Percentiles rank a stretch among this genome's conserved stretches.
These are phyloP conservation scores for Scheffersomyces spartinae DNA, from an alignment of 805 yeast genomes.

Conservation along the genomic window DNA sequence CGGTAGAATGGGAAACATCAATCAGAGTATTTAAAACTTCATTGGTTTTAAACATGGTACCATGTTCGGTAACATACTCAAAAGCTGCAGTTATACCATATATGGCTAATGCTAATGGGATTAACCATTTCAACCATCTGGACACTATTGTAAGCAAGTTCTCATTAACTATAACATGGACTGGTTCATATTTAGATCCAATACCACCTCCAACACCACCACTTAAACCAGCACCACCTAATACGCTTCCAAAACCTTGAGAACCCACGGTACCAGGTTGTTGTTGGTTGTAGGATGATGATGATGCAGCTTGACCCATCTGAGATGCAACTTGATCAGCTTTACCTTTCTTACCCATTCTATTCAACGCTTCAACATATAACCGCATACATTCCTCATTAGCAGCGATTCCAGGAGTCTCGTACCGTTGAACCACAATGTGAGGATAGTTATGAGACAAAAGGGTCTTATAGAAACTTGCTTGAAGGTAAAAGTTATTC, in stretches of 20 bases:
- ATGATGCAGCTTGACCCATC: constrained; percentile 5
- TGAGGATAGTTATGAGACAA: constrained; percentile 85
- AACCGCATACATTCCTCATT: constrained; percentile 68
- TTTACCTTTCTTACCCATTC: constrained; percentile 65
- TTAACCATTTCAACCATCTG: constrained; percentile 81
- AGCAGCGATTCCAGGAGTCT: constrained; percentile 85
- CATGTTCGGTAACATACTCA: constrained; percentile 70
- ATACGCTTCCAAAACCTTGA: constrained; percentile 5
- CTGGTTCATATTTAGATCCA: constrained; percentile 72
- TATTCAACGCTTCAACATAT: constrained; percentile 72
- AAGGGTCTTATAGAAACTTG: constrained; percentile 68
- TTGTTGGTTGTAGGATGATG: constrained; percentile 1
- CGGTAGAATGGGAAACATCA: constrained; percentile 77
- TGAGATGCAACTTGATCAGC: constrained; percentile 55
- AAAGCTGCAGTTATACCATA: constrained; percentile 76
- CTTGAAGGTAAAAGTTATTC: constrained; percentile 61
- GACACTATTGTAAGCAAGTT: constrained; percentile 66
- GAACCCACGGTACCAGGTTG: constrained; percentile 14
- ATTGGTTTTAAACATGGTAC: constrained; percentile 65
- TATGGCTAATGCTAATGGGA: constrained; percentile 68
- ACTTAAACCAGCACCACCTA: constrained; percentile 5
- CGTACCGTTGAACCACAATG: constrained; percentile 87
- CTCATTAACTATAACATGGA: constrained; percentile 89
- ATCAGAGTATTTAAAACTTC: constrained; percentile 69
- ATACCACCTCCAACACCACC: constrained; percentile 9